Percentiles rank a stretch among this genome's conserved stretches.
phyloP scores from a whole-genome alignment of 78 protist genomes.

The Dictyostelium purpureum region DNA sequence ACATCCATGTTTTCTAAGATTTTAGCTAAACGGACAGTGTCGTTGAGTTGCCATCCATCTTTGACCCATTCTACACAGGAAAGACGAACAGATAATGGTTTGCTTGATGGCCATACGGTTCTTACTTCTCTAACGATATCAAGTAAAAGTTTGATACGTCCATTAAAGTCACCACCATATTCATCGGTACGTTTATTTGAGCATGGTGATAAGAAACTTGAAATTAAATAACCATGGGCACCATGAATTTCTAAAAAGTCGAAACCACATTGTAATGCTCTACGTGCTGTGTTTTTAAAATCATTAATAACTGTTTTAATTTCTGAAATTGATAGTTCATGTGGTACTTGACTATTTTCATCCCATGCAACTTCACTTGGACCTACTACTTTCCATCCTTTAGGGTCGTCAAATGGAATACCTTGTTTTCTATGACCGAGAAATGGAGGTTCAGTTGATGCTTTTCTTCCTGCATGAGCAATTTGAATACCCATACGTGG shows the following conservation, averaged over 20 bases:
- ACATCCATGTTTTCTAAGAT: slow-evolving; percentile 16
- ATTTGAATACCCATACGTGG: slow-evolving; percentile 65
- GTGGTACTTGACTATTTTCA: slow-evolving; percentile 34
- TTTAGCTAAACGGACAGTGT: slow-evolving; percentile 1
- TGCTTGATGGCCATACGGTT: slow-evolving; percentile 32
- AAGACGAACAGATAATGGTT: slow-evolving; percentile 20
- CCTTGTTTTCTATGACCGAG: background rate
- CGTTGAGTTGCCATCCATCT: slow-evolving; percentile 43
- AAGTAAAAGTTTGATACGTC: slow-evolving; percentile 74
- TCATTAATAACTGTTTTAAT: slow-evolving; percentile 40
- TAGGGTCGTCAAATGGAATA: background rate
- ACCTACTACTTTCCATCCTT: slow-evolving; percentile 18
- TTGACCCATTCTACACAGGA: slow-evolving; percentile 49
- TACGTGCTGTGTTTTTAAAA: slow-evolving; percentile 73
- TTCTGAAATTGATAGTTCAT: slow-evolving; percentile 79
- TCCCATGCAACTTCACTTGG: slow-evolving; percentile 29
- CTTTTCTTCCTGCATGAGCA: slow-evolving; percentile 70
- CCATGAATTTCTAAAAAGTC: slow-evolving; percentile 94
- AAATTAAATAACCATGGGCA: slow-evolving; percentile 94
- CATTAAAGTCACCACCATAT: slow-evolving; percentile 92
- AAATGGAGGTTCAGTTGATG: slow-evolving; percentile 23
- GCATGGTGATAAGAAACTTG: slow-evolving; percentile 76
- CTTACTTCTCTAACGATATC: slow-evolving; percentile 60
- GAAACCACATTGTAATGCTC: slow-evolving; percentile 87
- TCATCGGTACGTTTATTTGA: slow-evolving; percentile 90